phyloP scores from a whole-genome alignment of 331 rosid genomes.

The Cydonia oblonga region DNA sequence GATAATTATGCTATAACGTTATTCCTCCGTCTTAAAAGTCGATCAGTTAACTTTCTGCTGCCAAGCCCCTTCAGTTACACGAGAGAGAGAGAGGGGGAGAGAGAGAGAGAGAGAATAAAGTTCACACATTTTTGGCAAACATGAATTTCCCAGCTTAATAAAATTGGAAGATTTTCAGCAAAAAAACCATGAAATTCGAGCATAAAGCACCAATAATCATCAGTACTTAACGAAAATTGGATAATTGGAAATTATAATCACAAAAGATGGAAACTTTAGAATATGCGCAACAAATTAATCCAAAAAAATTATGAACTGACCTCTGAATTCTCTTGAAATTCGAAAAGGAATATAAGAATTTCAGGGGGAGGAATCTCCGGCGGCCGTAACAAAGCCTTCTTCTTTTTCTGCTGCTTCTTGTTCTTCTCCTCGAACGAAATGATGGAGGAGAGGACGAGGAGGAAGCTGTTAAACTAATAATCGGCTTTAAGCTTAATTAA shows the following conservation, averaged over 20 bases:
- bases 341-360: not conserved
- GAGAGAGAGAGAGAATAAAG: no score
- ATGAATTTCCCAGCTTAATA: not conserved
- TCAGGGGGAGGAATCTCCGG: slow-evolving; percentile 16
- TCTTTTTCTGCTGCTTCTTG: not conserved
- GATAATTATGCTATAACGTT: not conserved
- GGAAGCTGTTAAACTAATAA: not conserved
- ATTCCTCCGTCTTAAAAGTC: not conserved
- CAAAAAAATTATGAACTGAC: slow-evolving; percentile 25
- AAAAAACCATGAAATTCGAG: not conserved
- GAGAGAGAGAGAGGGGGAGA: not conserved
- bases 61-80: slow-evolving; percentile 4
- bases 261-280: not conserved
- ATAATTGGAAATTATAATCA: not conserved
- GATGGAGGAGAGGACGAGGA: slow-evolving; percentile 9
- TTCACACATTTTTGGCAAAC: not conserved
- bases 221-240: not conserved
- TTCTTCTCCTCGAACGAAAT: not conserved
- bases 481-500: not conserved
- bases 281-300: not conserved
- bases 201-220: not conserved
- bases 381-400: slow-evolving; percentile 34
- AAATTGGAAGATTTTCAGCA: not conserved
- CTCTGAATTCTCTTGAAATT: slow-evolving; percentile 15
- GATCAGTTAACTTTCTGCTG: slow-evolving; percentile 10